Evolutionary conservation across 1,284 basidiomycete species (phyloP), one percentile per base, ranked within the genome.

Genomic region (Cerioporus squamosus): DNA sequence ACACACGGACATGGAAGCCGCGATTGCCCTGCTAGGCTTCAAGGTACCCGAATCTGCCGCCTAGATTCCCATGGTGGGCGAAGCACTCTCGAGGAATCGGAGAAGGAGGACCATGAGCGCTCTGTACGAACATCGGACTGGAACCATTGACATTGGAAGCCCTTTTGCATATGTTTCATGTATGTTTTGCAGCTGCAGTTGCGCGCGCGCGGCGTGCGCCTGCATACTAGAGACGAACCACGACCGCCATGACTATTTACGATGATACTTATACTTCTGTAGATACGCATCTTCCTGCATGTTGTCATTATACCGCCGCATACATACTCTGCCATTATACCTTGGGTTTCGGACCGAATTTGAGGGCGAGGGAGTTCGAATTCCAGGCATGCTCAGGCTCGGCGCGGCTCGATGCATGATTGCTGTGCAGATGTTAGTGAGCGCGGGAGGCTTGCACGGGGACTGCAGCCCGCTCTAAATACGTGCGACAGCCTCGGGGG

Each of bases 1-100:
- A 47, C 53, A 60, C 51, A 49, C 55, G 60, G 79, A 81, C 31
- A 73, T 80, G 52, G 79, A 81, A 66, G 79, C 79, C 0, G 79
- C 79, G 17, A 77, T 80, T 64, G 74, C 75, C 1, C 69, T 81
- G 15, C 66, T 80, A 39, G 76, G 70, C 38, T 80, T 80, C 69
- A 77, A 72, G 65, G 61, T 63, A n/a, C 59, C 60, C 5, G 60
- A 60, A 38, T 40, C 61, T 36, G 17, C 33, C 10, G 48, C 48
- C 36, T 56, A 23, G 56, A 31, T 52, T 45, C 17, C 22, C 49
- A 40, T 49, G 26, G 6, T 9, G 26, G n/a, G n/a, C n/a, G n/a
- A n/a, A n/a, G n/a, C 46, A 36, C 26, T 26, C 22, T 22, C 42
- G 54, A 49, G 17, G 44, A 44, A 24, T 17, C 26, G 48, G 36